Evolutionary conservation across 805 yeast species (phyloP).

Genomic region (Diddensiella santjacobensis): DNA sequence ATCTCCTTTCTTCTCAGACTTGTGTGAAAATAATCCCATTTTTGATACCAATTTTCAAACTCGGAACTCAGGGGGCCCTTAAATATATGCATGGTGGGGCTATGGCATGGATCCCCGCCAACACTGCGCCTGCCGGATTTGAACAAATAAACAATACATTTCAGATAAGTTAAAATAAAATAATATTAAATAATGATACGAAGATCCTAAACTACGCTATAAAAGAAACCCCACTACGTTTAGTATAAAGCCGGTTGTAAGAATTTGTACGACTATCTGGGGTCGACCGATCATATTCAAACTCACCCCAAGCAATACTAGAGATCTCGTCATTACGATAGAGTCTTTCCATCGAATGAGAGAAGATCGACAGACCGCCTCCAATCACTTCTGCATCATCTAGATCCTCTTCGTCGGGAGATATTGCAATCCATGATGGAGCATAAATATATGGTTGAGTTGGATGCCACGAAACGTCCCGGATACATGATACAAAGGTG

Average conservation of each 20-base stretch:
- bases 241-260: neutral
- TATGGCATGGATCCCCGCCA: no score
- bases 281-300: neutral
- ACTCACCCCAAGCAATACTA: constrained; percentile 1
- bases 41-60: no score
- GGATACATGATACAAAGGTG: constrained; percentile 19
- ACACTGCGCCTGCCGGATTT: no score
- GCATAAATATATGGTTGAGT: constrained; percentile 24
- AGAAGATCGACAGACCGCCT: constrained; percentile 3
- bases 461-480: constrained; percentile 31
- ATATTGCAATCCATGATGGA: constrained; percentile 5
- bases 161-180: no score
- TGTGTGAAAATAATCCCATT: constrained; percentile 2
- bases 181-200: neutral
- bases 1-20: neutral
- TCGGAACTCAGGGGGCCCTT: no score
- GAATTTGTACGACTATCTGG: constrained; percentile 1
- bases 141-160: no score
- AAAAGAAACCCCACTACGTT: neutral
- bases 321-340: neutral
- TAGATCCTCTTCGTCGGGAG: neutral
- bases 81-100: no score
- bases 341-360: neutral
- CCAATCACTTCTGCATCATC: constrained; percentile 1
- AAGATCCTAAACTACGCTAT: neutral